Evolutionary conservation across 805 yeast genomes (phyloP).

Genomic region (Cyberlindnera xylosilytica): DNA sequence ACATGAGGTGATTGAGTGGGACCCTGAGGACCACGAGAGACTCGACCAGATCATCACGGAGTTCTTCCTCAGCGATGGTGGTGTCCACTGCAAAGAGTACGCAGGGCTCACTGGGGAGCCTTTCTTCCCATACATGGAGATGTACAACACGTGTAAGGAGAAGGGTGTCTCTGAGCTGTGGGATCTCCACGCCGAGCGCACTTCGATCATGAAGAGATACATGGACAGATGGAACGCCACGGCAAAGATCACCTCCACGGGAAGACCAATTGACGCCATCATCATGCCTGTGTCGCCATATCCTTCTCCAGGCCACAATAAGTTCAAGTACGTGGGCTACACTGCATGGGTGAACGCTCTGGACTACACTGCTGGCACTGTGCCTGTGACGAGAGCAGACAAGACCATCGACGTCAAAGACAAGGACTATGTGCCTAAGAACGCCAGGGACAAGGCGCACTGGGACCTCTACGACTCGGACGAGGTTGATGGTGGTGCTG

Average conservation of each 20-base stretch:
- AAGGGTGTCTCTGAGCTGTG: slow-evolving; percentile 36
- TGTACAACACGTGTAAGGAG: slow-evolving; percentile 31
- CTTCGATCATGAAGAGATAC: slow-evolving; percentile 36
- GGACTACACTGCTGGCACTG: slow-evolving; percentile 53
- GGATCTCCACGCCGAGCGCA: slow-evolving; percentile 40
- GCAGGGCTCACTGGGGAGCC: slow-evolving; percentile 42
- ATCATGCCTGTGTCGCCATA: slow-evolving; percentile 37
- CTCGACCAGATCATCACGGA: slow-evolving; percentile 31
- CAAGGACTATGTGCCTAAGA: slow-evolving; percentile 27
- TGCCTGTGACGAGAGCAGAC: slow-evolving; percentile 60
- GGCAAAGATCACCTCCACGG: slow-evolving; percentile 31
- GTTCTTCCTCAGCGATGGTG: slow-evolving; percentile 39
- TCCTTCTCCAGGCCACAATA: slow-evolving; percentile 33
- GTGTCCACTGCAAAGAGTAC: slow-evolving; percentile 33
- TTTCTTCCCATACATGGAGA: slow-evolving; percentile 39
- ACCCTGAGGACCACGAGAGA: slow-evolving; percentile 37
- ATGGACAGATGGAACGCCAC: slow-evolving; percentile 42
- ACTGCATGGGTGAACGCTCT: slow-evolving; percentile 53
- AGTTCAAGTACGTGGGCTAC: slow-evolving; percentile 34
- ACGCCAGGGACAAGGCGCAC: slow-evolving; percentile 42
- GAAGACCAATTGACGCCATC: slow-evolving; percentile 45
- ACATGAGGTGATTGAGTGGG: slow-evolving; percentile 49
- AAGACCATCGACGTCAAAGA: slow-evolving; percentile 37
- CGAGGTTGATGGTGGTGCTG: slow-evolving; percentile 57
- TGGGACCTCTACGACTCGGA: slow-evolving; percentile 47